Base-by-base conservation (phyloP, 306 rosid genomes). In the Vigna hirtella region DNA sequence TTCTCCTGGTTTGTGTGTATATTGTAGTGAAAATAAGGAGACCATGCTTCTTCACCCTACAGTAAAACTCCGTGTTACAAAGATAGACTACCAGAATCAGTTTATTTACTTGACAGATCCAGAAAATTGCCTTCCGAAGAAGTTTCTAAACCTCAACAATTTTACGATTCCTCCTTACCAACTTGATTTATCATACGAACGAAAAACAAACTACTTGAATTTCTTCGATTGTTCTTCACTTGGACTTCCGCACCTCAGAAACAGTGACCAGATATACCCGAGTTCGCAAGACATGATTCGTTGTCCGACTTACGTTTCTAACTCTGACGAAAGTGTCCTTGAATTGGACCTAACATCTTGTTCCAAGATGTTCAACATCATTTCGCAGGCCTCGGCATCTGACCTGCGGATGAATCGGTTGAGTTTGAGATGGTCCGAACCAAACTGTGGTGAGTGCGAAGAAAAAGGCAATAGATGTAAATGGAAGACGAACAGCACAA, bases 361-460 rank as follows among this genome's bases (percentile, higher is more conserved):
- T 22, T 22, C 63, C 3, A 56, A 22, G 32, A 56, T 20, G 16
- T 56, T 22, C 22, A 11, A 22, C 34, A 9, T 56, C 34, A 0
- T 1, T 56, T 15, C 63, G 2, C 63, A 14, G 7, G 63, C 4
- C 2, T n/a, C 7, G 34, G 34, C 26, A 3, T 9, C 4, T 6
- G 0, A 4, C 34, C 63, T 56, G 63, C 63, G 11, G 63, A 0
- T 0, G 0, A 56, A 56, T 56, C 0, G 0, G 7, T 9, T 56
- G 34, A 0, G 0, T 22, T 56, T 22, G 34, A 56, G 7, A 56
- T 56, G 63, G 63, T 20, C 63, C 34, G 22, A 22, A 56, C 63
- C 63, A 9, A 11, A 22, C 22, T 56, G 63, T 24, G 11, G 15
- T 0, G 3, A 9, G 34, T 56, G 63, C 11, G 63, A 56, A 56